Conservation (phyloP, 805 yeast species). For the Ogataea neopini region DNA sequence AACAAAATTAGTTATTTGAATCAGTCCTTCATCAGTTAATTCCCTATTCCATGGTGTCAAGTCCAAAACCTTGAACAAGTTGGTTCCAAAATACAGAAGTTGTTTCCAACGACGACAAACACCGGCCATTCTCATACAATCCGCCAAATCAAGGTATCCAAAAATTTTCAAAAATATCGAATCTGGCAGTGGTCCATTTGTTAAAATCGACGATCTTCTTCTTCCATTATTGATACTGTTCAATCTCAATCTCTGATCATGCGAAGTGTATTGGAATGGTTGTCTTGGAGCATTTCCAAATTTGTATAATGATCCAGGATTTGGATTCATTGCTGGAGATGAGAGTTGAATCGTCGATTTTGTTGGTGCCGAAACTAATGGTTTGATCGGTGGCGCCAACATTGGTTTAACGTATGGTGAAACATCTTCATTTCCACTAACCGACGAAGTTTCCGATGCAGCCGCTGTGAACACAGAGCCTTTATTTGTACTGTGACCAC, state of each 20-base stretch:
- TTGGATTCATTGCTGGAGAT: slow-evolving; percentile 31
- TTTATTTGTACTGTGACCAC: slow-evolving; percentile 1
- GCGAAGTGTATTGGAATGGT: slow-evolving; percentile 54
- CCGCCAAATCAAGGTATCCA: slow-evolving; percentile 52
- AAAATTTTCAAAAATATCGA: slow-evolving; percentile 55
- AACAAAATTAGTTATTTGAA: slow-evolving; percentile 64
- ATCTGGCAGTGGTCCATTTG: slow-evolving; percentile 63
- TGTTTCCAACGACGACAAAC: slow-evolving; percentile 73
- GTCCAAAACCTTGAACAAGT: slow-evolving; percentile 53
- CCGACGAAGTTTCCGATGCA: slow-evolving; percentile 1
- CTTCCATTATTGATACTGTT: slow-evolving; percentile 43
- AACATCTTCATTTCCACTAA: neutral
- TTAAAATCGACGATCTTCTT: slow-evolving; percentile 58
- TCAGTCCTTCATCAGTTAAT: slow-evolving; percentile 57
- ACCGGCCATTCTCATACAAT: slow-evolving; percentile 57
- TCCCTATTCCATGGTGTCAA: slow-evolving; percentile 62
- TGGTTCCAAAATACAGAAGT: slow-evolving; percentile 56
- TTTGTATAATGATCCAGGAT: slow-evolving; percentile 28
- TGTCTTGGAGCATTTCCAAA: slow-evolving; percentile 23
- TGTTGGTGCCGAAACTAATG: neutral
- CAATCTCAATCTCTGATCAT: slow-evolving; percentile 52
- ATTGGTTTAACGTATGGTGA: neutral
- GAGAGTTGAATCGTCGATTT: slow-evolving; percentile 15
- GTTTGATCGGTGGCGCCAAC: neutral
- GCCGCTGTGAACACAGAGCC: slow-evolving; percentile 11